Evolutionary conservation across 2,329 filamentous ascomycete species (phyloP).

Genomic region (Pseudogymnoascus sp.): DNA sequence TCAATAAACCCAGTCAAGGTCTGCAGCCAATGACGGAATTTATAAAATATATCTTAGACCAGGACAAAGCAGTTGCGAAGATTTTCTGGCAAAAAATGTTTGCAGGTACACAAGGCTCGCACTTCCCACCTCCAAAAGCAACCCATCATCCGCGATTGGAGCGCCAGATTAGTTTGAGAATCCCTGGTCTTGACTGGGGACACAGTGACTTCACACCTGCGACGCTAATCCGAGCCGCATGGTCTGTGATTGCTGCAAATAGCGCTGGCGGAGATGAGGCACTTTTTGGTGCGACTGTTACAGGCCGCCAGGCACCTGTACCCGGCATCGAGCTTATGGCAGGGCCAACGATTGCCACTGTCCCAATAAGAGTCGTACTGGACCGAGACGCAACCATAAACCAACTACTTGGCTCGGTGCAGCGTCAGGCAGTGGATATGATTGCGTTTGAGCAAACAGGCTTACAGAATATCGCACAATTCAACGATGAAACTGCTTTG

Average conservation of each 20-base stretch:
- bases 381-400: neutral
- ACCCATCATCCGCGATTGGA: neutral
- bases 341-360: constrained; percentile 37
- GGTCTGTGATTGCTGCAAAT: constrained; percentile 31
- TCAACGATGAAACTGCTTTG: constrained; percentile 13
- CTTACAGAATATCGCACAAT: constrained; percentile 17
- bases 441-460: constrained; percentile 45
- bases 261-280: constrained; percentile 32
- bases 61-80: neutral
- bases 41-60: neutral
- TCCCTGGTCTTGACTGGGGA: neutral
- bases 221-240: constrained; percentile 34
- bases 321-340: constrained; percentile 34
- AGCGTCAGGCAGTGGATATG: constrained; percentile 35
- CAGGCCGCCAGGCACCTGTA: constrained; percentile 33
- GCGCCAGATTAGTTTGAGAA: neutral
- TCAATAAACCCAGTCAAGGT: neutral
- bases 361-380: constrained; percentile 31
- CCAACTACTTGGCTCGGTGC: neutral
- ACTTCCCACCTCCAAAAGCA: neutral
- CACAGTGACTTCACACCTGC: constrained; percentile 15
- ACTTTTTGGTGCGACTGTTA: constrained; percentile 35
- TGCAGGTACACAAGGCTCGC: neutral
- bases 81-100: neutral
- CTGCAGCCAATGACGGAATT: neutral